These are phyloP conservation scores for Cytospora paraplurivora DNA, from an alignment of 2,329 filamentous ascomycete genomes.

Conservation along the genomic window DNA sequence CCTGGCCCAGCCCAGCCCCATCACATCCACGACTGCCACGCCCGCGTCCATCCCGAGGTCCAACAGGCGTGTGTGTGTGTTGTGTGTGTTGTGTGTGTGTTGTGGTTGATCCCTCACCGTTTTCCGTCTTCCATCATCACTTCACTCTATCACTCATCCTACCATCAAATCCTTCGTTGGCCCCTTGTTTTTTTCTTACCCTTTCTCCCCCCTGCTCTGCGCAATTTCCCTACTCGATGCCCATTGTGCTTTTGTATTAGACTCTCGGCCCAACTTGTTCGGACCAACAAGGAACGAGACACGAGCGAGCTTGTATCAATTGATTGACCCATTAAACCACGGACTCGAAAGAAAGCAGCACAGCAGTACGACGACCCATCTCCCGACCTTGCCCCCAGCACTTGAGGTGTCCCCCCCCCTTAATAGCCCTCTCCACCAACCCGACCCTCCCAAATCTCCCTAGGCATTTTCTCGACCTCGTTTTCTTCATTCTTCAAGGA, in stretches of 20 bases:
- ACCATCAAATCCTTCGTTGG: too few relatives aligned
- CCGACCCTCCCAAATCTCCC: conserved; percentile 2
- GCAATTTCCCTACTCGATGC: too few relatives aligned
- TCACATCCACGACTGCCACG: not conserved
- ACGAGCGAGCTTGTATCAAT: not conserved
- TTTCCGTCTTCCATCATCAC: too few relatives aligned
- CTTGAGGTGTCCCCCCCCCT: not conserved
- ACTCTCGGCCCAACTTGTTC: not conserved
- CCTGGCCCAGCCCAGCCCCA: not conserved
- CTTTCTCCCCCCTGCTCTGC: not conserved
- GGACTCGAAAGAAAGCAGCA: not conserved
- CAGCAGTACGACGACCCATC: not conserved
- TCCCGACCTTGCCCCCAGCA: not conserved
- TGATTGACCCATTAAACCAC: not conserved
- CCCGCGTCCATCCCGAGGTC: too few relatives aligned
- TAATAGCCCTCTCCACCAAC: not conserved
- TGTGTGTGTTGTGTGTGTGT: too few relatives aligned
- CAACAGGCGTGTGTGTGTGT: too few relatives aligned
- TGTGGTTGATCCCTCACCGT: too few relatives aligned
- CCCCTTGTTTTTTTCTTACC: not conserved
- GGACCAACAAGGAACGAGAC: not conserved
- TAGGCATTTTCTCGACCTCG: conserved; percentile 3
- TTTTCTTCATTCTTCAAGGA: not conserved
- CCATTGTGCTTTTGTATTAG: not conserved
- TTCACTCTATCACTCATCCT: not conserved